Evolutionary conservation across 2,329 filamentous ascomycete genomes (phyloP).

Genomic region (Colletotrichum tanaceti): DNA sequence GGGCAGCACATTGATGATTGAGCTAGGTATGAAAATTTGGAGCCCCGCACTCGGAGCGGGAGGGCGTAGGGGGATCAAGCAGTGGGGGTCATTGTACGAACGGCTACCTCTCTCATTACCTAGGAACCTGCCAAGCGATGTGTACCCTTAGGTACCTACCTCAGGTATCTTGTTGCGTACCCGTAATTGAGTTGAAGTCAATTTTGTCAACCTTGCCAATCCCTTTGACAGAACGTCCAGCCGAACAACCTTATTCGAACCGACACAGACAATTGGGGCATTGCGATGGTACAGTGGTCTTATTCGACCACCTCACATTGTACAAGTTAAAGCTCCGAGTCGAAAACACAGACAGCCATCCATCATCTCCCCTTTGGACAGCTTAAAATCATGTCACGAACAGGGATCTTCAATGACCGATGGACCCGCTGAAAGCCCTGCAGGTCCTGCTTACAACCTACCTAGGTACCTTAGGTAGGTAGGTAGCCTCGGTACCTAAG

Average conservation of each 20-base stretch:
- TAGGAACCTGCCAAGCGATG: too few relatives aligned
- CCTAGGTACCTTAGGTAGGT: too few relatives aligned
- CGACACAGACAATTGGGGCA: not conserved
- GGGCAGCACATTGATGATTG: constrained; percentile 9
- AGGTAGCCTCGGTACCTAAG: too few relatives aligned
- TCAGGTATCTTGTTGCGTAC: too few relatives aligned
- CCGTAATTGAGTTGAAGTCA: constrained; percentile 6
- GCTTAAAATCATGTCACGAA: not conserved
- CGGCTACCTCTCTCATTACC: too few relatives aligned
- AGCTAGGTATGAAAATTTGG: constrained; percentile 35
- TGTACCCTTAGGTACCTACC: too few relatives aligned
- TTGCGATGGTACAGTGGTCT: constrained; percentile 1
- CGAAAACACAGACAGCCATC: not conserved
- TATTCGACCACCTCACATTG: not conserved
- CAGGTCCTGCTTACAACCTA: not conserved
- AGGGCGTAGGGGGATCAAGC: not conserved
- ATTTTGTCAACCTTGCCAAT: constrained; percentile 4
- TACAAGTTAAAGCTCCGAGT: not conserved
- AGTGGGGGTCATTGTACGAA: too few relatives aligned
- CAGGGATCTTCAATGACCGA: constrained; percentile 2
- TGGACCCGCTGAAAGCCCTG: constrained; percentile 10
- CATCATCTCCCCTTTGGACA: not conserved
- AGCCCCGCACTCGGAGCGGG: constrained; percentile 37
- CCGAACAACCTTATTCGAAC: constrained; percentile 18
- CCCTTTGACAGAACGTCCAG: not conserved